phyloP scores from a whole-genome alignment of 768 basidiomycete species.

The Crucibulum laeve region DNA sequence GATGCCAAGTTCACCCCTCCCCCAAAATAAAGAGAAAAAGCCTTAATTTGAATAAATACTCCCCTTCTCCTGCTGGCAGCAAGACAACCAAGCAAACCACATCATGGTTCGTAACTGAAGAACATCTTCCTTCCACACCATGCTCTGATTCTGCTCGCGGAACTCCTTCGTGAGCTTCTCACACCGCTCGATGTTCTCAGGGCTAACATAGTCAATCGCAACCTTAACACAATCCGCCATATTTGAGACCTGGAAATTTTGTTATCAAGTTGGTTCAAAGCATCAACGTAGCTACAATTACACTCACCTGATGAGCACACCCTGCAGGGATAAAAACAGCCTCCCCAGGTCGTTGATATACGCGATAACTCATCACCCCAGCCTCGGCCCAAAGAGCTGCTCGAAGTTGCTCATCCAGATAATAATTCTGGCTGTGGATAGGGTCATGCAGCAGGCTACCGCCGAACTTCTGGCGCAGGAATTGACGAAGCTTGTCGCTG shows the following conservation, averaged over 20 bases:
- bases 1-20: not conserved
- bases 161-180: slow-evolving; percentile 86
- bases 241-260: slow-evolving; percentile 89
- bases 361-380: slow-evolving; percentile 73
- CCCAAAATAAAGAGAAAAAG: not conserved
- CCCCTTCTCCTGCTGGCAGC: slow-evolving; percentile 32
- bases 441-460: slow-evolving; percentile 52
- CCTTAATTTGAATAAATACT: too few relatives aligned
- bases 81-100: slow-evolving; percentile 90
- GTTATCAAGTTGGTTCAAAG: slow-evolving; percentile 5
- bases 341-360: slow-evolving; percentile 90
- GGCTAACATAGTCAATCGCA: slow-evolving; percentile 91
- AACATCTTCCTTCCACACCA: slow-evolving; percentile 93
- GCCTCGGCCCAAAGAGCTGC: slow-evolving; percentile 60
- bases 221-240: slow-evolving; percentile 95
- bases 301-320: slow-evolving; percentile 79
- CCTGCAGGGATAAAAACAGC: slow-evolving; percentile 96
- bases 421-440: slow-evolving; percentile 88
- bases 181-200: slow-evolving; percentile 87
- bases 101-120: slow-evolving; percentile 89
- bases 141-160: slow-evolving; percentile 80
- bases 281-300: not conserved
- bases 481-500: slow-evolving; percentile 69
- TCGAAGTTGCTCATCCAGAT: slow-evolving; percentile 68
- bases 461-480: slow-evolving; percentile 62